phyloP scores from a whole-genome alignment of 768 basidiomycete genomes.

The Cystofilobasidium bisporidii region DNA sequence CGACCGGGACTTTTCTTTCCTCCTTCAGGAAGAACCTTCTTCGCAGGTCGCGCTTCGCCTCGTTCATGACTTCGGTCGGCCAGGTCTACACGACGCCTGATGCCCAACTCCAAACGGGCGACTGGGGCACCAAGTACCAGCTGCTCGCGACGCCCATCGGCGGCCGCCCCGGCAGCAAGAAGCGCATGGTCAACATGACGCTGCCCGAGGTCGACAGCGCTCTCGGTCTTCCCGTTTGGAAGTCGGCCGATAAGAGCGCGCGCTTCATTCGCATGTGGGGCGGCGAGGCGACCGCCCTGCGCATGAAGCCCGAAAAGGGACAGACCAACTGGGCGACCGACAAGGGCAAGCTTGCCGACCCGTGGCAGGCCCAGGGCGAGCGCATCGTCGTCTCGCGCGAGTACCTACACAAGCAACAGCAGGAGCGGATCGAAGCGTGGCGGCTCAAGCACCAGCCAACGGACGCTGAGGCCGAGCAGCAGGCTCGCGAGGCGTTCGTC shows the following conservation, averaged over 20 bases:
- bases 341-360: slow-evolving; percentile 5
- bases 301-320: slow-evolving; percentile 11
- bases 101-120: neutral
- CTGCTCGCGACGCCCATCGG: neutral
- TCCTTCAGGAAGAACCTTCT: slow-evolving; percentile 17
- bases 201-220: slow-evolving; percentile 24
- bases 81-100: slow-evolving; percentile 23
- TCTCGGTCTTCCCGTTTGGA: slow-evolving; percentile 24
- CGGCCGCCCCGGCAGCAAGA: neutral
- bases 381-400: slow-evolving; percentile 9
- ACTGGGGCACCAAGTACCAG: slow-evolving; percentile 24
- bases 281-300: slow-evolving; percentile 11
- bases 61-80: slow-evolving; percentile 16
- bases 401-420: neutral
- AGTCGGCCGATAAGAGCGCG: slow-evolving; percentile 18
- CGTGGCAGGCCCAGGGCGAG: slow-evolving; percentile 20
- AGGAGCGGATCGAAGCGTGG: neutral
- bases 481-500: neutral
- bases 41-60: slow-evolving; percentile 20
- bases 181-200: slow-evolving; percentile 3
- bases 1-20: no score
- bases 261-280: slow-evolving; percentile 25
- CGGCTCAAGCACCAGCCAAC: neutral
- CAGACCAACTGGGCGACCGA: slow-evolving; percentile 17
- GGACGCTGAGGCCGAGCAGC: neutral